Conservation (phyloP, 106 monocot species). For the Phalaenopsis equestris region DNA sequence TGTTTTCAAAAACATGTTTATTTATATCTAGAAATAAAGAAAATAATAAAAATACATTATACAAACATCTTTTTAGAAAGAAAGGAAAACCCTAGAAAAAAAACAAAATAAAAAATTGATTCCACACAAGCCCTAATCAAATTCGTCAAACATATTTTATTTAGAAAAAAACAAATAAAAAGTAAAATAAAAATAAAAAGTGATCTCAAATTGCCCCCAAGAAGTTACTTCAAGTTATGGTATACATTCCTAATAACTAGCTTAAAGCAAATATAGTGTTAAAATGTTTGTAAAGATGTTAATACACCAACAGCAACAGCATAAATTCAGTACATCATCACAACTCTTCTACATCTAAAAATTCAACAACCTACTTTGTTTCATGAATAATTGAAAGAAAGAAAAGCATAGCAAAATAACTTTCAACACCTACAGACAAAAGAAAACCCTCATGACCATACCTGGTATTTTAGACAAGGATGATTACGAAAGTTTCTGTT, state of each 20-base stretch:
- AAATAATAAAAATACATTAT: too few species aligned
- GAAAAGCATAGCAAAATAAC: neutral
- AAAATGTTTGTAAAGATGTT: neutral
- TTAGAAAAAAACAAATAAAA: too few species aligned
- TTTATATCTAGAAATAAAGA: too few species aligned
- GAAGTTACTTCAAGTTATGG: neutral
- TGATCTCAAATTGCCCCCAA: too few species aligned
- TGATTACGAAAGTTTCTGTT: constrained; percentile 79
- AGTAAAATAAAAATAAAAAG: too few species aligned
- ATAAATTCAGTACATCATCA: neutral
- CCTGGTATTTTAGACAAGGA: constrained; percentile 75
- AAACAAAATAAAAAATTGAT: too few species aligned
- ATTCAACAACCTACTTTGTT: neutral
- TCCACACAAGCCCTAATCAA: too few species aligned
- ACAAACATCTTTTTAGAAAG: too few species aligned
- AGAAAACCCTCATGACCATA: constrained; percentile 10
- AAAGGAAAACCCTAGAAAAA: too few species aligned
- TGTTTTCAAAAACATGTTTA: too few species aligned
- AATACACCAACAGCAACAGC: neutral
- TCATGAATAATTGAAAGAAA: neutral
- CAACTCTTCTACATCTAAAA: neutral
- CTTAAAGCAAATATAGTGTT: neutral
- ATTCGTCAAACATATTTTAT: too few species aligned
- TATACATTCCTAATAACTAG: neutral
- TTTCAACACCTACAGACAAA: neutral